These are phyloP conservation scores for Saprolegnia parasitica DNA, from an alignment of 352 stramenopile species.

Conservation along the genomic window DNA sequence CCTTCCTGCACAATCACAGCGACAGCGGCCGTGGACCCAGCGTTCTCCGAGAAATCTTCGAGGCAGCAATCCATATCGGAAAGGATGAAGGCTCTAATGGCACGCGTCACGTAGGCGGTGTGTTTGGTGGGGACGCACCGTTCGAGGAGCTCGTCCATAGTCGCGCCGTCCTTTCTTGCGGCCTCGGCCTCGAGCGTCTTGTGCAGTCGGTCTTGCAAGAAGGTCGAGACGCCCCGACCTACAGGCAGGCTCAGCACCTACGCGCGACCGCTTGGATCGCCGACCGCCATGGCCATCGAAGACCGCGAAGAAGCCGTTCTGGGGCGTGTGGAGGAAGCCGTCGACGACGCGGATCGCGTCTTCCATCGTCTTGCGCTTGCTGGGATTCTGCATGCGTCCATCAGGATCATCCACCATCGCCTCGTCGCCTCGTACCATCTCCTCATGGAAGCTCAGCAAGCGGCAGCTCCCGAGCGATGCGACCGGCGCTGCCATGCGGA, in stretches of 20 bases:
- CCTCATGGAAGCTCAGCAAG: constrained; percentile 65
- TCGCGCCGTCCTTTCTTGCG: constrained; percentile 33
- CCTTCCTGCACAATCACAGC: constrained; percentile 48
- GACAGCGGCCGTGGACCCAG: constrained; percentile 58
- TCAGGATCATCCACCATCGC: not conserved
- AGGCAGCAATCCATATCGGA: constrained; percentile 71
- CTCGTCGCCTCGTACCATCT: constrained; percentile 47
- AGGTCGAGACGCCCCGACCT: constrained; percentile 67
- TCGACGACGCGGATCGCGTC: constrained; percentile 72
- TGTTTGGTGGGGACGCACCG: not conserved
- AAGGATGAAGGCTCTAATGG: constrained; percentile 55
- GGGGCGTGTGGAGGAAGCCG: constrained; percentile 44
- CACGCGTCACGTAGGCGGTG: not conserved
- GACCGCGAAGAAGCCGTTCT: constrained; percentile 73
- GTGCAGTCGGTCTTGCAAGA: constrained; percentile 59
- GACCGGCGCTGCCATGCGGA: not conserved
- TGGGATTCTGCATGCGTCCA: constrained; percentile 48
- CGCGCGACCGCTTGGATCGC: not conserved
- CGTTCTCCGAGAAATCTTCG: constrained; percentile 39
- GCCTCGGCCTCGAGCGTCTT: constrained; percentile 57
- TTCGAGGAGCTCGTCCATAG: constrained; percentile 10
- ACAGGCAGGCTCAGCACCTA: not conserved
- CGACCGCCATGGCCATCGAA: constrained; percentile 76
- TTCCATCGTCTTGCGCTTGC: constrained; percentile 76
- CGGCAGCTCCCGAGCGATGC: constrained; percentile 46